Conservation (phyloP, 805 yeast species). For the Saccharomycopsis sp. region DNA sequence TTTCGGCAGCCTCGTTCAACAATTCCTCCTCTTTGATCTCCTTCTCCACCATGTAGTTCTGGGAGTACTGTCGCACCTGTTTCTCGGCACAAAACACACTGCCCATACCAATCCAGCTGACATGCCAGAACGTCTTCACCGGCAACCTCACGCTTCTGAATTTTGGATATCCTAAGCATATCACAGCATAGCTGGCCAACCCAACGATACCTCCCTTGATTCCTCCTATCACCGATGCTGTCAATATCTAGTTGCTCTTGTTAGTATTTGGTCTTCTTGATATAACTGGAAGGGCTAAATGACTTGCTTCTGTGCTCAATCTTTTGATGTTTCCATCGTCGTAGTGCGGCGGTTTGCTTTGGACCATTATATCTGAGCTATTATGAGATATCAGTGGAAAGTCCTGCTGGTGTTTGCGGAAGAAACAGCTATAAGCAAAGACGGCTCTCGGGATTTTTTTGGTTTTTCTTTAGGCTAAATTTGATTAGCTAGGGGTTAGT, state of each 20-base stretch:
- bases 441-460: too few species aligned
- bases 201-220: constrained; percentile 36
- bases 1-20: constrained; percentile 39
- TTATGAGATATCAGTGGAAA: too few species aligned
- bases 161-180: constrained; percentile 31
- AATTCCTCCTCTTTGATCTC: constrained; percentile 30
- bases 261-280: neutral
- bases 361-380: constrained; percentile 15
- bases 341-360: constrained; percentile 12
- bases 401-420: too few species aligned
- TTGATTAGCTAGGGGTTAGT: too few species aligned
- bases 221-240: constrained; percentile 37
- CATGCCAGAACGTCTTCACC: constrained; percentile 36
- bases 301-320: constrained; percentile 11
- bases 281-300: neutral
- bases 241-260: neutral
- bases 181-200: constrained; percentile 28
- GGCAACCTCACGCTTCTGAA: constrained; percentile 35
- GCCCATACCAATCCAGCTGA: constrained; percentile 36
- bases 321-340: constrained; percentile 9
- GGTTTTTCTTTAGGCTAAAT: too few species aligned
- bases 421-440: too few species aligned
- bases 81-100: constrained; percentile 38
- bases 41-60: constrained; percentile 30
- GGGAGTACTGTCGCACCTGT: constrained; percentile 32